phyloP scores from a whole-genome alignment of 2,329 filamentous ascomycete genomes.

The Calonectria naviculata region DNA sequence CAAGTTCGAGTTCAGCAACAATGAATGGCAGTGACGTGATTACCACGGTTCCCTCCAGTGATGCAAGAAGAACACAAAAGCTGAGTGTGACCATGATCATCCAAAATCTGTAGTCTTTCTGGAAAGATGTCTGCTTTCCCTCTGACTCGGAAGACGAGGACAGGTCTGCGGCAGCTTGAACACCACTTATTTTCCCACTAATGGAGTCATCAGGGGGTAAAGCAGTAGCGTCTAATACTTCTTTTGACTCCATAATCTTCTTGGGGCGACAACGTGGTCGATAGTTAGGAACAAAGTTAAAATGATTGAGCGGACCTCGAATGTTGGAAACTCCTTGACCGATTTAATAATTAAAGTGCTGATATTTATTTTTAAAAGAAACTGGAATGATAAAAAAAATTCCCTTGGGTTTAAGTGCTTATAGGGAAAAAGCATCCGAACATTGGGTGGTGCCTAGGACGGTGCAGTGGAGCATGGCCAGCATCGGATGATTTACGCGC shows the following conservation, averaged over 20 bases:
- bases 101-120: conserved; percentile 39
- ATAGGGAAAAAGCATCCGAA: neutral
- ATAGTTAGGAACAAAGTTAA: neutral
- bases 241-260: neutral
- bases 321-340: neutral
- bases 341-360: neutral
- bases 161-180: neutral
- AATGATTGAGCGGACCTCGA: neutral
- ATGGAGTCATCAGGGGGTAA: neutral
- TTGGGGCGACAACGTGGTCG: neutral
- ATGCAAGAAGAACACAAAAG: conserved; percentile 30
- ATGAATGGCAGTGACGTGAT: conserved; percentile 40
- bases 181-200: too few relatives aligned
- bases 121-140: conserved; percentile 7
- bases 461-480: neutral
- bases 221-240: neutral
- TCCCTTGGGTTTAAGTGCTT: neutral
- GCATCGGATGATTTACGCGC: neutral
- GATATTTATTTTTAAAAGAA: neutral
- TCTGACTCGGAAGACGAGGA: neutral
- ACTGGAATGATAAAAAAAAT: neutral
- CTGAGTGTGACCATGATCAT: conserved; percentile 36
- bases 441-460: neutral
- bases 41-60: conserved; percentile 37
- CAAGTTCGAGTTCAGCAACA: conserved; percentile 31